Percentiles rank a stretch among this genome's conserved stretches.
Evolutionary conservation across 2,329 filamentous ascomycete species (phyloP).

Genomic region (Fusarium euwallaceae): DNA sequence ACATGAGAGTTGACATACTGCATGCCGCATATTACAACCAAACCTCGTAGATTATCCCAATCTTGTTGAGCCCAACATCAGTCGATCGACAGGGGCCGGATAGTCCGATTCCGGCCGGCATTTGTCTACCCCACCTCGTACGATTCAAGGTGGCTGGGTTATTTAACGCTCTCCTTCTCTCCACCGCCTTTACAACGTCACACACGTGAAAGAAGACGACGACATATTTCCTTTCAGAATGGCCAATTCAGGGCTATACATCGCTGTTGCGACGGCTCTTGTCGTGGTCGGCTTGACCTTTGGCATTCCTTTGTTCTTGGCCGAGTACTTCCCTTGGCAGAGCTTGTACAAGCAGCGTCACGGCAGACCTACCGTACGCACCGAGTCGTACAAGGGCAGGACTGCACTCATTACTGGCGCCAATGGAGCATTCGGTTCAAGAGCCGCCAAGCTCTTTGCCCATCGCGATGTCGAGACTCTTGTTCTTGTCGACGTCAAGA

Average conservation of each 20-base stretch:
- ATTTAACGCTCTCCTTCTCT: constrained; percentile 14
- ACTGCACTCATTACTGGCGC: constrained; percentile 54
- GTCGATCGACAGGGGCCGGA: constrained; percentile 28
- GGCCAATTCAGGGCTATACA: constrained; percentile 24
- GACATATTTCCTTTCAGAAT: constrained; percentile 19
- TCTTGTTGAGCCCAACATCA: neutral
- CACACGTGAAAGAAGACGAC: neutral
- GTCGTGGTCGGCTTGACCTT: constrained; percentile 42
- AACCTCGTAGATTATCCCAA: neutral
- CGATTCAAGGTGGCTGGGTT: constrained; percentile 13
- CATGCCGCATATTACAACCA: neutral
- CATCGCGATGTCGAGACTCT: constrained; percentile 51
- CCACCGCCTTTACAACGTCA: constrained; percentile 13
- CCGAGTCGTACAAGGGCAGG: constrained; percentile 53
- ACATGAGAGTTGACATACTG: neutral
- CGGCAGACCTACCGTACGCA: constrained; percentile 50
- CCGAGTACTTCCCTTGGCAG: constrained; percentile 54
- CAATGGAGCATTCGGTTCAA: constrained; percentile 53
- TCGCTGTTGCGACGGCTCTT: constrained; percentile 28
- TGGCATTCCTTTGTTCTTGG: constrained; percentile 49
- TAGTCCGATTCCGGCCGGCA: constrained; percentile 40
- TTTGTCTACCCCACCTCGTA: constrained; percentile 35
- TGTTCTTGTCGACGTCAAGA: constrained; percentile 53
- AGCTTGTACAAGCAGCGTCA: constrained; percentile 50
- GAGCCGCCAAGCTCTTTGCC: constrained; percentile 54